Evolutionary conservation across 2,329 filamentous ascomycete genomes (phyloP).

Genomic region (Alternaria atra): DNA sequence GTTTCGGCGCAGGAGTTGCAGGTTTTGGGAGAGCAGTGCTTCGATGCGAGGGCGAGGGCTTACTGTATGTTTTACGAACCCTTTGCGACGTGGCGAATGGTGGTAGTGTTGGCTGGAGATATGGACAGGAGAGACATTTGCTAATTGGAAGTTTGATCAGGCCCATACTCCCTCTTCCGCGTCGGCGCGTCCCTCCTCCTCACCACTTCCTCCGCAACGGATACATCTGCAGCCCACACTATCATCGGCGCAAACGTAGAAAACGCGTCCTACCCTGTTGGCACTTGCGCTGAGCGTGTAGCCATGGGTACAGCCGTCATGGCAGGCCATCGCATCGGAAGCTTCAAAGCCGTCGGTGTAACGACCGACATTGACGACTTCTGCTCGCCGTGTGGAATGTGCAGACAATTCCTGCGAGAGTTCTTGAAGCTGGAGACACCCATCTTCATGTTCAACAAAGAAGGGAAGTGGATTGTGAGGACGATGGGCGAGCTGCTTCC

Average conservation of each 20-base stretch:
- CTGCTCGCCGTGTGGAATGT: slow-evolving; percentile 86
- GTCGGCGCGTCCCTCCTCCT: slow-evolving; percentile 83
- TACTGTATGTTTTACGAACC: slow-evolving; percentile 70
- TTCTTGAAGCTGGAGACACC: slow-evolving; percentile 66
- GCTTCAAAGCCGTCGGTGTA: slow-evolving; percentile 78
- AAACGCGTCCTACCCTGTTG: slow-evolving; percentile 91
- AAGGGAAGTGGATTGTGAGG: slow-evolving; percentile 75
- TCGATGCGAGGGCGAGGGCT: slow-evolving; percentile 77
- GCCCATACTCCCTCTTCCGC: slow-evolving; percentile 88
- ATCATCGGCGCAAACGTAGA: slow-evolving; percentile 80
- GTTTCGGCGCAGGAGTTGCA: slow-evolving; percentile 72
- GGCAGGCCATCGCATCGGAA: slow-evolving; percentile 57
- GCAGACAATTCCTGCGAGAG: slow-evolving; percentile 76
- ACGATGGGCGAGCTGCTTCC: slow-evolving; percentile 70
- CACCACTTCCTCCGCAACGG: slow-evolving; percentile 19
- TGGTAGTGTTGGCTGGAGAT: background rate
- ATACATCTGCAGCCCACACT: slow-evolving; percentile 56
- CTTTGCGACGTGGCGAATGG: background rate
- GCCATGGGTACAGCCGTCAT: slow-evolving; percentile 80
- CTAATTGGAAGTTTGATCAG: slow-evolving; percentile 47
- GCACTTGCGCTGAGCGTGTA: slow-evolving; percentile 95
- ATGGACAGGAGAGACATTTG: background rate
- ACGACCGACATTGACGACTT: slow-evolving; percentile 73
- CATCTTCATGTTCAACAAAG: slow-evolving; percentile 91
- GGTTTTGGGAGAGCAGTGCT: slow-evolving; percentile 68